phyloP scores from a whole-genome alignment of 2,329 filamentous ascomycete genomes.

The Penicillium hesseltinei region DNA sequence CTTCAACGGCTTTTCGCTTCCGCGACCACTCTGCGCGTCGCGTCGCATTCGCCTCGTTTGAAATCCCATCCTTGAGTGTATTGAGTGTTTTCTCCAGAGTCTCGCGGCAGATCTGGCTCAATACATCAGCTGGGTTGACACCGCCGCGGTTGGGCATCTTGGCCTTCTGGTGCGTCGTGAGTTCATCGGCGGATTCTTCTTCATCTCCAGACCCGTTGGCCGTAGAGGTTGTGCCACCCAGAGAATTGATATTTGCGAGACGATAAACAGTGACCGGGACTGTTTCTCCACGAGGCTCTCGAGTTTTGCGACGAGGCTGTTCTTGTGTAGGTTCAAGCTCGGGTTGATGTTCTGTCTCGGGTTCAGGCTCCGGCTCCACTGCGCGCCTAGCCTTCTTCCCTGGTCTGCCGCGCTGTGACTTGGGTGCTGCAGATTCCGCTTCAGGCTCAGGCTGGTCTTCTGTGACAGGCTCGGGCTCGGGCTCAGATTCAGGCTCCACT shows the following conservation, averaged over 20 bases:
- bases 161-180: conserved; percentile 31
- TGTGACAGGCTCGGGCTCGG: not conserved
- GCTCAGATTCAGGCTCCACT: not conserved
- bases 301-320: conserved; percentile 22
- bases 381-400: conserved; percentile 9
- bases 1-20: conserved; percentile 49
- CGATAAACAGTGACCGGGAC: conserved; percentile 45
- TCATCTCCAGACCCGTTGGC: conserved; percentile 25
- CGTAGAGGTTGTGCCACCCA: conserved; percentile 24
- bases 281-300: conserved; percentile 36
- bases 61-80: conserved; percentile 42
- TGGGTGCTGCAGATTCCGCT: conserved; percentile 4
- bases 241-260: conserved; percentile 35
- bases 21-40: conserved; percentile 43
- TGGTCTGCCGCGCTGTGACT: conserved; percentile 2
- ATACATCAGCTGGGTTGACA: conserved; percentile 54
- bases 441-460: conserved; percentile 8
- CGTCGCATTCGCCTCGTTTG: conserved; percentile 40
- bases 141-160: conserved; percentile 43
- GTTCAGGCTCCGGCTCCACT: conserved; percentile 9
- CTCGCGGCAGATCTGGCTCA: conserved; percentile 51
- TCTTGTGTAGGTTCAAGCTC: conserved; percentile 8
- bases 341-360: not conserved
- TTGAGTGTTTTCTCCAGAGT: conserved; percentile 48
- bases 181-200: conserved; percentile 32